Evolutionary conservation across 495 filamentous ascomycete genomes (phyloP), one percentile per base, ranked within the genome.

Genomic region (Aspergillus indologenus): DNA sequence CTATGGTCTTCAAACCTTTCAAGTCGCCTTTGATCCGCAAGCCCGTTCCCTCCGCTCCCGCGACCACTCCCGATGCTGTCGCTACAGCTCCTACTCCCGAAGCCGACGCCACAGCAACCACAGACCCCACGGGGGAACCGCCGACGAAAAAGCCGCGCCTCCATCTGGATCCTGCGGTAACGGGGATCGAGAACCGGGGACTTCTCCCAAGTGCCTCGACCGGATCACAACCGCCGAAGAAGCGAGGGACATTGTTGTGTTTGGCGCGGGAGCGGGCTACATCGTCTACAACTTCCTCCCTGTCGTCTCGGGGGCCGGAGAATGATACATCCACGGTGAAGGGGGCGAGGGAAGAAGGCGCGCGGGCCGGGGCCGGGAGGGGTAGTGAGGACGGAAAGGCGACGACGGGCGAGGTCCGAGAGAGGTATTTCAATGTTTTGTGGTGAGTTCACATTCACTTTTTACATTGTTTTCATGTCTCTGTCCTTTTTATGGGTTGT

Each of bases 351-450:
- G 34, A 11, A 11, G 34, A 40, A 11, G 12, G 34, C 12, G 12
- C n/a, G n/a, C n/a, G 34, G 3, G 26, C 26, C 9, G 26, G 9
- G 3, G 9, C 4, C 9, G 26, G 26, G 26, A 29, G 26, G 3
- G 4, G 26, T 29, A 9, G 26, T 29, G 26, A 9, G 3, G 26
- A 9, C 26, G 26, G 26, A 4, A 9, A 29, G 3, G 26, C 26
- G 26, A 29, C 4, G 26, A 29, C 3, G 9, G 26, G 9, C 4
- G 26, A 29, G 26, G 26, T 3, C 26, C 26, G 55, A n/a, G 73
- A 71, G 42, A 68, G 60, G 52, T 89, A 87, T 67, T 91, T 85
- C 66, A 86, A 82, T 64, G 88, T 85, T 17, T 73, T 90, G 72
- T 44, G 74, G 56, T 57, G 21, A 46, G 20, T 23, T n/a, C n/a